Conservation (phyloP, 805 yeast species). For the Candida bentonensis region DNA sequence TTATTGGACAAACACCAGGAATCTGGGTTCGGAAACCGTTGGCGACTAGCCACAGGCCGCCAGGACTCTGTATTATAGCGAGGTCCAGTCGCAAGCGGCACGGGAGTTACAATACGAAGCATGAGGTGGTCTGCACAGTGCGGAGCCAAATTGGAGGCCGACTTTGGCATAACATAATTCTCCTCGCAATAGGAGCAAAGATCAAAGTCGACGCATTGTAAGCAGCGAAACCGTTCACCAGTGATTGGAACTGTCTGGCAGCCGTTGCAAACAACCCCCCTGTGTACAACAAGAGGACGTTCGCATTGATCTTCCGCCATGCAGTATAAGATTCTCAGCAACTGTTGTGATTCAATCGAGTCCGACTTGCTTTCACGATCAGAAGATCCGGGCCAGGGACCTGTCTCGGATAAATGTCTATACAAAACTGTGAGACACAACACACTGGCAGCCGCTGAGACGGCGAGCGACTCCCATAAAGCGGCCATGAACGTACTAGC, state of each 20-base stretch:
- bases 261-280: constrained; percentile 19
- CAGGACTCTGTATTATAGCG: neutral
- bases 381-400: too few species aligned
- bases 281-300: constrained; percentile 14
- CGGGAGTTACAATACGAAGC: neutral
- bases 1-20: too few species aligned
- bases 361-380: too few species aligned
- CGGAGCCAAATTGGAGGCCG: neutral
- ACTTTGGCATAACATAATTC: neutral
- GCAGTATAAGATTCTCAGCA: constrained; percentile 11
- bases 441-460: too few species aligned
- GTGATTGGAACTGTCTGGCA: constrained; percentile 23
- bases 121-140: neutral
- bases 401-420: too few species aligned
- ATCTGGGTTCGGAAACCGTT: too few species aligned
- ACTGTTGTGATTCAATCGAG: constrained; percentile 4
- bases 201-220: constrained; percentile 40
- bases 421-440: too few species aligned
- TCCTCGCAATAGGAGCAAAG: constrained; percentile 32
- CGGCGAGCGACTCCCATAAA: too few species aligned
- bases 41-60: neutral
- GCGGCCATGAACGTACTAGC: too few species aligned
- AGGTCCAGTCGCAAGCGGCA: neutral
- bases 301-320: constrained; percentile 14
- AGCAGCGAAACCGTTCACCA: constrained; percentile 38